A percentile compares a stretch with the other conserved stretches of the same genome.
Conservation (phyloP, 805 yeast species). For the Lipomyces spencermartinsiae region DNA sequence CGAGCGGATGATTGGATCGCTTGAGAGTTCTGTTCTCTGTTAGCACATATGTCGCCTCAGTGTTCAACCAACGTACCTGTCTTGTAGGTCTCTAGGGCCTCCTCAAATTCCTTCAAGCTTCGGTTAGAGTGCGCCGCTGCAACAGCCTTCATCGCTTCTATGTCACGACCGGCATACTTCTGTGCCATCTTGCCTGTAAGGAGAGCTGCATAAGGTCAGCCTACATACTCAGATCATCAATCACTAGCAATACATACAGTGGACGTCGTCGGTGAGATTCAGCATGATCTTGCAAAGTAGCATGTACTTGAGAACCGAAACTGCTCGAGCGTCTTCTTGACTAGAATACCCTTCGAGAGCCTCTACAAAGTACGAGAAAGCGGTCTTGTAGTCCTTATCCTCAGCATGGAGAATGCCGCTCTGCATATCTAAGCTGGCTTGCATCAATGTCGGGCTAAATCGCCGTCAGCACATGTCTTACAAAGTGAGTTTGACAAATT, state of each 20-base stretch:
- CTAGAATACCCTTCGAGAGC: conserved; percentile 89
- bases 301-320: conserved; percentile 89
- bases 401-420: conserved; percentile 96
- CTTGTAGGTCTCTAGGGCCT: conserved; percentile 70
- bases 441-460: conserved; percentile 73
- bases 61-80: background rate
- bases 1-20: conserved; percentile 86
- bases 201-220: conserved; percentile 47
- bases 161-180: conserved; percentile 79
- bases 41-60: conserved; percentile 41
- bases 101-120: conserved; percentile 88
- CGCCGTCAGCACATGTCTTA: background rate
- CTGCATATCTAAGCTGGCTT: conserved; percentile 94
- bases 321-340: conserved; percentile 61
- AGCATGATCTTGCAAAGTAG: conserved; percentile 91
- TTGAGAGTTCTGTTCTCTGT: conserved; percentile 64
- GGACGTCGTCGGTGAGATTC: conserved; percentile 83
- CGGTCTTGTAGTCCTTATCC: conserved; percentile 95
- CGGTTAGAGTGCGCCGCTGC: conserved; percentile 89
- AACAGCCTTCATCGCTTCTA: conserved; percentile 95
- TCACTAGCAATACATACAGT: conserved; percentile 48
- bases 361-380: conserved; percentile 93
- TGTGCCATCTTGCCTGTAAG: conserved; percentile 74
- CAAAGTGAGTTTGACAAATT: background rate
- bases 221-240: background rate